Conservation (phyloP, 1,139 yeast species). For the Pichia terricola region DNA sequence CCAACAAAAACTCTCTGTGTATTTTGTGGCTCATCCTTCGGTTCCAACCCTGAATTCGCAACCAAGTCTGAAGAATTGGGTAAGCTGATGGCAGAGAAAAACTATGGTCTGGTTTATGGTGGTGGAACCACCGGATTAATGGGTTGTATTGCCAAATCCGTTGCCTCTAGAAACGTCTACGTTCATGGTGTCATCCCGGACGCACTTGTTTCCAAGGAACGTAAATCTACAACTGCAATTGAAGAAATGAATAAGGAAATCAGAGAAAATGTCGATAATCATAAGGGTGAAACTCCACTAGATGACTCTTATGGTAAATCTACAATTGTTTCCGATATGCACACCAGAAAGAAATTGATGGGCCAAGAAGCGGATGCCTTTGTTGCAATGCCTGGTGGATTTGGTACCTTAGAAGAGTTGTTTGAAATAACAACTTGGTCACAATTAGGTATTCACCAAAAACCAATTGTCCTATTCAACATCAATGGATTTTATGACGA, state of each 20-base stretch:
- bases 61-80: conserved; percentile 55
- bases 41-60: conserved; percentile 43
- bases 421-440: conserved; percentile 90
- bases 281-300: conserved; percentile 54
- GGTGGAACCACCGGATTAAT: conserved; percentile 85
- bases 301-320: conserved; percentile 63
- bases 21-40: conserved; percentile 79
- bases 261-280: conserved; percentile 37
- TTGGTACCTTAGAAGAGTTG: conserved; percentile 82
- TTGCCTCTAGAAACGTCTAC: conserved; percentile 56
- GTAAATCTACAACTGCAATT: conserved; percentile 39
- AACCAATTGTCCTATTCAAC: conserved; percentile 72
- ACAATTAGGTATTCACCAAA: conserved; percentile 75
- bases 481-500: conserved; percentile 74
- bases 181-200: conserved; percentile 85
- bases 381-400: conserved; percentile 88
- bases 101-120: conserved; percentile 80
- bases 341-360: conserved; percentile 80
- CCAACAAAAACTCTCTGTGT: conserved; percentile 57
- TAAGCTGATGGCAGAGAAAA: conserved; percentile 40
- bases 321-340: conserved; percentile 81
- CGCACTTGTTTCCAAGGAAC: conserved; percentile 69
- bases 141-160: conserved; percentile 77
- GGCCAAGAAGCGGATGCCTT: conserved; percentile 82
- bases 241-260: conserved; percentile 38